Base-by-base conservation (phyloP, 805 yeast genomes). In the Kurtzmaniella cleridarum region DNA sequence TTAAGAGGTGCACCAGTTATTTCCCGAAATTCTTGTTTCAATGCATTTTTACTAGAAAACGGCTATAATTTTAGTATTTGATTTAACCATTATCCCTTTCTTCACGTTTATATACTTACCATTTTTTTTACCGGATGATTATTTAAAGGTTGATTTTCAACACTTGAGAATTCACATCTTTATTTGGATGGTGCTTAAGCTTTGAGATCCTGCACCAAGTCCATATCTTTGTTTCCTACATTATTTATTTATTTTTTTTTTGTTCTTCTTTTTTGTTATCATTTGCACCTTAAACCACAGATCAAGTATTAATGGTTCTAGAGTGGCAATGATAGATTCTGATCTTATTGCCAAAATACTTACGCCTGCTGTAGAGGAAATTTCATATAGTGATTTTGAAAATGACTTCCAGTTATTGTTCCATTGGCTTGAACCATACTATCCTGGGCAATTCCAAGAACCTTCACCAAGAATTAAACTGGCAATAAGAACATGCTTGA, bases 401-500 rank as follows among this genome's bases (percentile, higher is more conserved):
- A 64, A 61, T 44, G 71, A 65, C 42, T 49, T 64, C 12, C 55
- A 54, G 26, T 51, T 54, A 27, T 51, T 65, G 5, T 50, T 65
- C 7, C 45, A 57, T 32, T 64, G 66, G 64, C 50, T 64, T 14
- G 48, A 46, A 41, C 66, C 69, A 2, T 54, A 45, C 41, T 58
- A 54, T 35, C 59, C 61, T 10, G 18, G 11, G 14, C 36, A 11
- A n/a, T 33, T 39, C 11, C 39, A 46, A 5, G 60, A 53, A 30
- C 66, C 71, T 1, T 53, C 65, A 18, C 60, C 55, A 15, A 46
- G 74, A 20, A 53, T 64, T 7, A 59, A 54, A 30, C 50, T 64
- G 1, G 72, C 72, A 3, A 62, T 66, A 10, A 47, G 61, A 34
- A 51, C 62, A 12, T 64, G 71, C 36, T 49, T 67, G 16, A 62